These are phyloP conservation scores for Asterochloris erici DNA, from an alignment of 139 green algal genomes.

Conservation along the genomic window DNA sequence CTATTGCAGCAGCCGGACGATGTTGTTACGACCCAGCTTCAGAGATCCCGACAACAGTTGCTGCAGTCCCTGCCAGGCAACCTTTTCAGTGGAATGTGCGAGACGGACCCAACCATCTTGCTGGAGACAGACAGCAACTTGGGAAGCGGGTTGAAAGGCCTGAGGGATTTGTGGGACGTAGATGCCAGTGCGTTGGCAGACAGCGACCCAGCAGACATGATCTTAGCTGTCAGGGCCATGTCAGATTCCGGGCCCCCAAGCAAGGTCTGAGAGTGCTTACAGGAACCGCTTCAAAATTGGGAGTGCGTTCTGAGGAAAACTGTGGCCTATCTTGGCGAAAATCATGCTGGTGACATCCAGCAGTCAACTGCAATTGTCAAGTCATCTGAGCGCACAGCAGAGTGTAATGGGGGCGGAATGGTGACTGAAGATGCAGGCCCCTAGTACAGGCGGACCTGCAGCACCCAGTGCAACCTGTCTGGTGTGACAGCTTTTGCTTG, in stretches of 20 bases:
- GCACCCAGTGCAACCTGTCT: background rate
- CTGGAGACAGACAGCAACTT: slow-evolving; percentile 24
- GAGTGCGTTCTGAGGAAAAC: background rate
- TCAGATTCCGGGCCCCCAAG: slow-evolving; percentile 18
- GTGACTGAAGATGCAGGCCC: background rate
- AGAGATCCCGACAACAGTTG: slow-evolving; percentile 2
- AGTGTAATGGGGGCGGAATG: too few relatives aligned
- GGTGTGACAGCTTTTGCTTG: background rate
- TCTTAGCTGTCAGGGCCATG: slow-evolving; percentile 28
- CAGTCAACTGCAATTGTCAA: too few relatives aligned
- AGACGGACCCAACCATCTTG: slow-evolving; percentile 28
- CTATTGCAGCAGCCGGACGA: slow-evolving; percentile 21
- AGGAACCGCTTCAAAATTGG: background rate
- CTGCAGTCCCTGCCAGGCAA: slow-evolving; percentile 16
- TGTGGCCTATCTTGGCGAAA: background rate
- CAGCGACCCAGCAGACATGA: slow-evolving; percentile 22
- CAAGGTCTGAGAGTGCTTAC: slow-evolving; percentile 8
- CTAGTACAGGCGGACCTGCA: background rate
- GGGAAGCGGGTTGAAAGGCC: slow-evolving; percentile 11
- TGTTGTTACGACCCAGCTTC: background rate
- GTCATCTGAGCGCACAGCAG: too few relatives aligned
- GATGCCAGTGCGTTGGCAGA: slow-evolving; percentile 25
- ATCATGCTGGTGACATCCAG: too few relatives aligned
- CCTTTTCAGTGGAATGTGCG: slow-evolving; percentile 28
- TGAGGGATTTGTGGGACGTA: slow-evolving; percentile 30